Evolutionary conservation across 75 land plant genomes (phyloP).

Genomic region (Isoetes taiwanensis): DNA sequence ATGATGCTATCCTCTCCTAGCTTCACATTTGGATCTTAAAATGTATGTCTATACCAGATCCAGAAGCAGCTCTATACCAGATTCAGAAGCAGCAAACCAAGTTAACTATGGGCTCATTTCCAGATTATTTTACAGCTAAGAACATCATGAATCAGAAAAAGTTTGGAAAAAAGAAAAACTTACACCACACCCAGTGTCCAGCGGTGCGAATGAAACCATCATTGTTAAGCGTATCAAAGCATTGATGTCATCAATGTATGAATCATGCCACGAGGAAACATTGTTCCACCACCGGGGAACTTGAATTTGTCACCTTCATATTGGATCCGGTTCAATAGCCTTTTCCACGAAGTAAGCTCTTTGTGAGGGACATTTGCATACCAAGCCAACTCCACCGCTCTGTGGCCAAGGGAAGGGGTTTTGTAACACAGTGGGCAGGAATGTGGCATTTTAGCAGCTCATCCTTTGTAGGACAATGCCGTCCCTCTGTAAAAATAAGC

Average conservation of each 20-base stretch:
- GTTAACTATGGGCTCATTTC: too few relatives aligned
- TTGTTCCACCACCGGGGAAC: neutral
- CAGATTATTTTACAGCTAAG: neutral
- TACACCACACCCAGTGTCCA: conserved; percentile 8
- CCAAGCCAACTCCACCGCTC: conserved; percentile 4
- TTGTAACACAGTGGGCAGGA: too few relatives aligned
- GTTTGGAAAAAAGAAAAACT: neutral
- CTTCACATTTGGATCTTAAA: too few relatives aligned
- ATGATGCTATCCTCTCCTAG: too few relatives aligned
- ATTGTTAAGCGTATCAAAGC: neutral
- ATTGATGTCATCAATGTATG: conserved; percentile 7
- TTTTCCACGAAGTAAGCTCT: neutral
- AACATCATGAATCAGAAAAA: neutral
- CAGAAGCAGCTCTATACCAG: too few relatives aligned
- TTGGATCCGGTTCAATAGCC: neutral
- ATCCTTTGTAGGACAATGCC: conserved; percentile 55
- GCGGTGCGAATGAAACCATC: conserved; percentile 1
- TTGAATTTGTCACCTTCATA: conserved; percentile 1
- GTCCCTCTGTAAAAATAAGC: conserved; percentile 50
- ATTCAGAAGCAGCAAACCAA: too few relatives aligned
- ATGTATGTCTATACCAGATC: too few relatives aligned
- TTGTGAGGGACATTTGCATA: conserved; percentile 6
- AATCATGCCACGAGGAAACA: conserved; percentile 5
- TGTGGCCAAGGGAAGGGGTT: conserved; percentile 2
- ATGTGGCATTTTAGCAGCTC: conserved; percentile 53